Conservation (phyloP, 2,329 filamentous ascomycete species). For the Acrocalymma vagum region DNA sequence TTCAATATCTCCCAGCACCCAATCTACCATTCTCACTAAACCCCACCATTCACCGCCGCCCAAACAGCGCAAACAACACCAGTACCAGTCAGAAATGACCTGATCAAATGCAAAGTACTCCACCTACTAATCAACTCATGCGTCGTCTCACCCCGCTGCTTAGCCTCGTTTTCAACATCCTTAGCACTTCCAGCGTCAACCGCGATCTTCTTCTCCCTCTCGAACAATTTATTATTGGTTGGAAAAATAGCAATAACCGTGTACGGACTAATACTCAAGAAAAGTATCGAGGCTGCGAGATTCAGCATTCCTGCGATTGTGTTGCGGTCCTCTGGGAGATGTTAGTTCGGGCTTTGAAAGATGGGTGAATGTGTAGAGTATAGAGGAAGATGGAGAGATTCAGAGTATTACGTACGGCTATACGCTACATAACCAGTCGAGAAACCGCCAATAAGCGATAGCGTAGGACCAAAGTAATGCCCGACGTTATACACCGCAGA, state of each 20-base stretch:
- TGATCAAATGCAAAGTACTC: slow-evolving; percentile 61
- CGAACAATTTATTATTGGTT: slow-evolving; percentile 59
- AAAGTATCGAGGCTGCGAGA: slow-evolving; percentile 55
- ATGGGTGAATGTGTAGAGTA: background rate
- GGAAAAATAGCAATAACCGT: slow-evolving; percentile 57
- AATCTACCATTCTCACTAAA: too few relatives aligned
- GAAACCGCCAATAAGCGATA: slow-evolving; percentile 51
- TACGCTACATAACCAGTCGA: slow-evolving; percentile 59
- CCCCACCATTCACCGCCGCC: too few relatives aligned
- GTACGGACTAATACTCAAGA: slow-evolving; percentile 61
- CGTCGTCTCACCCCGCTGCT: slow-evolving; percentile 55
- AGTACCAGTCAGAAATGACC: slow-evolving; percentile 46
- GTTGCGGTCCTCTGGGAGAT: slow-evolving; percentile 29
- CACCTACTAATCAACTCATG: slow-evolving; percentile 65
- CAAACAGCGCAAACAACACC: slow-evolving; percentile 34
- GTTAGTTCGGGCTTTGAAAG: slow-evolving; percentile 15
- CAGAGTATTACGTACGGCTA: slow-evolving; percentile 36
- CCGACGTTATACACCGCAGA: slow-evolving; percentile 52
- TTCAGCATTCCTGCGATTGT: slow-evolving; percentile 54
- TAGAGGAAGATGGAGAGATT: background rate
- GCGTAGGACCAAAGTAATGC: slow-evolving; percentile 47
- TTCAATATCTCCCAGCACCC: too few relatives aligned
- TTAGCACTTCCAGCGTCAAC: slow-evolving; percentile 48
- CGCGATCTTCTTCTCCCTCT: slow-evolving; percentile 52
- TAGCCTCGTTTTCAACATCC: slow-evolving; percentile 48